Evolutionary conservation across 2,329 filamentous ascomycete genomes (phyloP), one percentile per base, ranked within the genome.

Genomic region (Westerdykella ornata): DNA sequence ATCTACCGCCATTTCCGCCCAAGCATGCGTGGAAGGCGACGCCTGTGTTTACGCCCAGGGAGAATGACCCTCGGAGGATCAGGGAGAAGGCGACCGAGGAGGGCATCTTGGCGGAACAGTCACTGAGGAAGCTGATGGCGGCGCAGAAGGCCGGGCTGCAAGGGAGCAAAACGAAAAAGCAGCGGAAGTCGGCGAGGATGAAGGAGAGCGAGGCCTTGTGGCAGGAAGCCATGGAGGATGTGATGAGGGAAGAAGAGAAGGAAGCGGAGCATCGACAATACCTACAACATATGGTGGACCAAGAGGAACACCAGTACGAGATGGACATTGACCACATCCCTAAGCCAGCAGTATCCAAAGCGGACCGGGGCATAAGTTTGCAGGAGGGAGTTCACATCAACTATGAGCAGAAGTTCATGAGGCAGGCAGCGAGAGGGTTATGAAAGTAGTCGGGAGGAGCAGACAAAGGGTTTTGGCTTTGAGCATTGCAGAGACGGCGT

Each of bases 11-110:
- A 16, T 75, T 82, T 31, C 81, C 81, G 6, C 78, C 78, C 37
- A 75, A 73, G 55, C 80, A 84, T 59, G 81, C 81, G 1, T 84
- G 79, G 66, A 74, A 74, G 49, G 64, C 73, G 18, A 82, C 80
- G 1, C 68, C 77, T 0, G 75, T 82, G 3, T 81, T 73, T 46
- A 73, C 75, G 1, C 62, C 74, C 30, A 72, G 80, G 44, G 78
- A 82, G 47, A 74, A 68, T 26, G 79, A 83, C 49, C 73, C 78
- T 2, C 68, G 77, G 29, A 73, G 71, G 48, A 76, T 82, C 35
- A 66, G 78, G 29, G 81, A 84, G 55, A 72, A 74, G 43, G 80
- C 80, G 4, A 82, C 79, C 3, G 74, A 82, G 53, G 81, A 84
- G 56, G 80, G 80, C 12, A 73, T 81, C 35, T 62, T 80, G 45